Base-by-base conservation (phyloP, 768 basidiomycete genomes). In the Hygrophorus pudorinus region DNA sequence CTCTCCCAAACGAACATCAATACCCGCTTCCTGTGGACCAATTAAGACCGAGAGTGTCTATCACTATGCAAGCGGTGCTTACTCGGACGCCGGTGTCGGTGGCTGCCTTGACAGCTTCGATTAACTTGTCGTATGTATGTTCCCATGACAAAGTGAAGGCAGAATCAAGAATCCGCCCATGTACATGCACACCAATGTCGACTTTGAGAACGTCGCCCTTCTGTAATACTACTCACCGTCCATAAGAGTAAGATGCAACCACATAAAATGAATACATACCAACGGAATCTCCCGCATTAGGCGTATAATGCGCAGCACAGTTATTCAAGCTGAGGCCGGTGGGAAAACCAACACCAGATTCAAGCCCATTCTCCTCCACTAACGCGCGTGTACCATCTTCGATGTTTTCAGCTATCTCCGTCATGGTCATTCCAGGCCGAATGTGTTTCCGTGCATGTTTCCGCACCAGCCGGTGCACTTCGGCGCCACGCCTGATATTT, bases 171-270 rank as follows among this genome's bases (percentile, higher is more conserved):
- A 98, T 99, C 41, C 89, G 73, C n/a, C 94, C 96, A 55, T 85
- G 86, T 29, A 98, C 92, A 51, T 99, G 96, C 2, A 98, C 92
- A 41, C 96, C 96, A 54, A 99, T 77, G 58, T 99, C 96, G 38
- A 99, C 91, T 66, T 99, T 98, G 50, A 99, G 70, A 13, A 97
- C 85, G 57, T 98, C 94, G 30, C 81, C 78, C 45, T 76, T 65
- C 58, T 84, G 72, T 28, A 98, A 66, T 18, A 92, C 93, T 93
- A 58, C 11, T 27, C 31, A 34, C 27, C 13, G n/a, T 16, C n/a
- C 34, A 16, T 28, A 27, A 35, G 5, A 20, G 13, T 41, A 34
- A 12, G n/a, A 7, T 14, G 8, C 27, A 16, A 11, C 29, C 16
- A 2, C 20, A 5, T 18, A 3, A 7, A 7, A 24, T 24, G 24